Evolutionary conservation across 805 yeast species (phyloP).

Genomic region (Blastobotrys muscicola): DNA sequence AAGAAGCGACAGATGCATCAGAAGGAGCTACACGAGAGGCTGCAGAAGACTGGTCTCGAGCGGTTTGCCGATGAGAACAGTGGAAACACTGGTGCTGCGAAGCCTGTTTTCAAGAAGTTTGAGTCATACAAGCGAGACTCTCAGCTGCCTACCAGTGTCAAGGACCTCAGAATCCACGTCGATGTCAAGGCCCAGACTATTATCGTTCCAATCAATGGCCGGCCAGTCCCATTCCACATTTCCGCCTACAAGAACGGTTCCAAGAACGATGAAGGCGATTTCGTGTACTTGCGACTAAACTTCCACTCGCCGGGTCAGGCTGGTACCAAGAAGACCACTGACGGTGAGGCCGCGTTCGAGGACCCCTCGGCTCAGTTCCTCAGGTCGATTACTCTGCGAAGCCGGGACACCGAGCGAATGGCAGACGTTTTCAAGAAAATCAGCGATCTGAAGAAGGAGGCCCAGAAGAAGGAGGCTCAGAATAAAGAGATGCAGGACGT

Average conservation of each 20-base stretch:
- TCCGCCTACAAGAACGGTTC: constrained; percentile 90
- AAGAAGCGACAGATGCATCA: constrained; percentile 77
- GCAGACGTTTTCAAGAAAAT: constrained; percentile 81
- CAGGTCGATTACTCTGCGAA: constrained; percentile 77
- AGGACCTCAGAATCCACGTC: constrained; percentile 77
- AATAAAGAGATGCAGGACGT: constrained; percentile 89
- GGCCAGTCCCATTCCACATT: constrained; percentile 97
- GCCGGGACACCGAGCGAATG: constrained; percentile 86
- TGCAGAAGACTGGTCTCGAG: constrained; percentile 79
- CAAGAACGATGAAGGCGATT: constrained; percentile 93
- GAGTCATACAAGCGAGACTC: constrained; percentile 92
- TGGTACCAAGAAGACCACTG: constrained; percentile 55
- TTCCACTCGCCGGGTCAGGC: constrained; percentile 89
- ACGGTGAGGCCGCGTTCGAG: constrained; percentile 77
- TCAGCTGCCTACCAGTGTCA: constrained; percentile 76
- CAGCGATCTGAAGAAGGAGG: constrained; percentile 84
- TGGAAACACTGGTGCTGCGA: constrained; percentile 32
- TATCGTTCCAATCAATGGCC: constrained; percentile 81
- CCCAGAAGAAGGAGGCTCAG: constrained; percentile 84
- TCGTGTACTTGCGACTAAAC: constrained; percentile 79
- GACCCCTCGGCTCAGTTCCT: constrained; percentile 81
- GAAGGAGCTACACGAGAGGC: constrained; percentile 67
- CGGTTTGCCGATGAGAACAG: constrained; percentile 52
- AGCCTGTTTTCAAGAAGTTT: constrained; percentile 77
- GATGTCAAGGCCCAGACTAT: constrained; percentile 84